Evolutionary conservation across 148 eudicot species (phyloP), one percentile per base, ranked within the genome.

Genomic region (Chenopodium suecicum): DNA sequence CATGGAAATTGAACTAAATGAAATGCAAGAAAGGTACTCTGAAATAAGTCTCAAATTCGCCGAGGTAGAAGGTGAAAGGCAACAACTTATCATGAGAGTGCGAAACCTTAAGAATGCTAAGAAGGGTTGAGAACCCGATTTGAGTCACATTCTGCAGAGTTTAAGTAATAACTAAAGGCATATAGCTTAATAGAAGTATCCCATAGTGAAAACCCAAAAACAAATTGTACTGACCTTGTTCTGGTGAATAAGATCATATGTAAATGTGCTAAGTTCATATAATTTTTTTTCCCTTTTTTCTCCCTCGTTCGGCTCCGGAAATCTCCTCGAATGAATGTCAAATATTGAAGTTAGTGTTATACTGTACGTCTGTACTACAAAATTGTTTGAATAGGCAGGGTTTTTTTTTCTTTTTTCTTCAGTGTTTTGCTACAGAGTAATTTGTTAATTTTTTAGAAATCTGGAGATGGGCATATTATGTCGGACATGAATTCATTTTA

Each of bases 61-160:
- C 23, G 99, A 97, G 88, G 98, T 97, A 70, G 99, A 94, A 85
- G 98, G 98, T n/a, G 95, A 96, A 88, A 83, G 98, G 65, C 98
- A 95, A 82, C 90, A 91, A 69, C 92, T 96, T 44, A 91, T 94
- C 9, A 96, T 95, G 96, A 91, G 54, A 41, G 68, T 93, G 44
- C 94, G 98, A 46, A 91, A 87, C 88, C 83, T 95, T 20, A 92
- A 93, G 84, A 95, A 91, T 75, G 74, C 92, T 11, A 95, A 83
- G 82, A 91, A 89, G 87, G 82, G 79, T 41, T 88, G 88, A 80
- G 78, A 29, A 69, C 44, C 9, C 25, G 20, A 34, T 9, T 25
- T 56, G n/a, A 41, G 71, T 58, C 52, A 27, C 44, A 37, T 63
- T 58, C 70, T 44, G 69, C 44, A 67, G 22, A 71, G 25, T 71